Base-by-base conservation (phyloP, 2,329 filamentous ascomycete genomes). In the Aureobasidium lini region DNA sequence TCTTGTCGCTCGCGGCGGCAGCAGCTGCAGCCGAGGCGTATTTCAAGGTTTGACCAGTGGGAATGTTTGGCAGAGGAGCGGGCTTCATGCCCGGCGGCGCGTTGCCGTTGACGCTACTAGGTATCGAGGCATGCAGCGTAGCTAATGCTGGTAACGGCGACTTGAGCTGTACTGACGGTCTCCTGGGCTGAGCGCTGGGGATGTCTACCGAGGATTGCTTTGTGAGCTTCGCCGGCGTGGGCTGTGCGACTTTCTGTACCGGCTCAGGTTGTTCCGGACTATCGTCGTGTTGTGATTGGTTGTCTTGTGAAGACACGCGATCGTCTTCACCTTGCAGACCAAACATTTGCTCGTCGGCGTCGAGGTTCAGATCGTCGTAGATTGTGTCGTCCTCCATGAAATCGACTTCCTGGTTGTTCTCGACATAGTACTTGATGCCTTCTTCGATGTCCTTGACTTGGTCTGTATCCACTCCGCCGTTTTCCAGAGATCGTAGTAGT, bases 11-110 rank as follows among this genome's bases (percentile, higher is more conserved):
- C 47, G 92, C 90, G 1, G 94, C 93, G 0, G 93, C 94, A 0
- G 94, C 94, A 0, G 94, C 94, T 0, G 94, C 94, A 0, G 94
- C 94, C 39, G 94, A 97, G 46, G 94, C 94, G 71, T 99, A 99
- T 75, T 97, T 97, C 65, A 99, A 79, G 1, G 89, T 90, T 72
- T 97, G 93, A 49, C 91, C 91, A 4, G 90, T 88, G 6, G 89
- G 86, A 71, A 93, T 84, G 61, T 89, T 85, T 1, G 94, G 94
- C 67, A 92, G 76, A 16, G 90, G 86, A 16, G 94, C 94, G 11
- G 94, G 93, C 77, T 97, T 99, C 93, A 97, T 97, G 44, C 62
- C 48, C 57, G 79, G 80, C 57, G 79, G 80, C 60, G 81, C 76
- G 53, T 80, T 75, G 69, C 82, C 82, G 70, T 82, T 88, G 66